A percentile compares a stretch with the other conserved stretches of the same genome.
Evolutionary conservation across 78 protist species (phyloP).

Genomic region (Speleostelium caveatum): DNA sequence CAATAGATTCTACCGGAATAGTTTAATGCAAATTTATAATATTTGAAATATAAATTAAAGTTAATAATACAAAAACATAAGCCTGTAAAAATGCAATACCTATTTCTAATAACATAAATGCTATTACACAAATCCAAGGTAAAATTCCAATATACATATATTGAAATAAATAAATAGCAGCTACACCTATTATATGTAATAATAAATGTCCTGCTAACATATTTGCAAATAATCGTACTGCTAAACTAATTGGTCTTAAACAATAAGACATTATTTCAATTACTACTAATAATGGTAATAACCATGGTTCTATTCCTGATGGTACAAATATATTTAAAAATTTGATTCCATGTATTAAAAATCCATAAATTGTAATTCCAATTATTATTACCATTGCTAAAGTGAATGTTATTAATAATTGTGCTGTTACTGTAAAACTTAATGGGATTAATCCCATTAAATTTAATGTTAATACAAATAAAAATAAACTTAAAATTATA

Average conservation of each 20-base stretch:
- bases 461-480: constrained; percentile 13
- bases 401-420: constrained; percentile 12
- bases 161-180: constrained; percentile 11
- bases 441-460: constrained; percentile 17
- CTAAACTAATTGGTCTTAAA: constrained; percentile 29
- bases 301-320: constrained; percentile 26
- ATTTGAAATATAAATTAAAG: constrained; percentile 7
- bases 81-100: constrained; percentile 26
- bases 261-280: constrained; percentile 20
- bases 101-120: constrained; percentile 20
- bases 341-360: constrained; percentile 14
- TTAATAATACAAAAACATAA: constrained; percentile 17
- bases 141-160: constrained; percentile 8
- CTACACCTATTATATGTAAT: constrained; percentile 20
- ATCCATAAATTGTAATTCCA: constrained; percentile 15
- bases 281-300: constrained; percentile 23
- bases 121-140: constrained; percentile 21
- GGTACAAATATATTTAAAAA: constrained; percentile 17
- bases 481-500: neutral
- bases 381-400: constrained; percentile 16
- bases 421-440: constrained; percentile 23
- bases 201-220: constrained; percentile 30
- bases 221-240: constrained; percentile 27
- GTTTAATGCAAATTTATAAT: constrained; percentile 2
- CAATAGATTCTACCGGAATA: too few species aligned